Evolutionary conservation across 2,329 filamentous ascomycete genomes (phyloP), one percentile per base, ranked within the genome.

Genomic region (Neofusicoccum kwambonambiense): DNA sequence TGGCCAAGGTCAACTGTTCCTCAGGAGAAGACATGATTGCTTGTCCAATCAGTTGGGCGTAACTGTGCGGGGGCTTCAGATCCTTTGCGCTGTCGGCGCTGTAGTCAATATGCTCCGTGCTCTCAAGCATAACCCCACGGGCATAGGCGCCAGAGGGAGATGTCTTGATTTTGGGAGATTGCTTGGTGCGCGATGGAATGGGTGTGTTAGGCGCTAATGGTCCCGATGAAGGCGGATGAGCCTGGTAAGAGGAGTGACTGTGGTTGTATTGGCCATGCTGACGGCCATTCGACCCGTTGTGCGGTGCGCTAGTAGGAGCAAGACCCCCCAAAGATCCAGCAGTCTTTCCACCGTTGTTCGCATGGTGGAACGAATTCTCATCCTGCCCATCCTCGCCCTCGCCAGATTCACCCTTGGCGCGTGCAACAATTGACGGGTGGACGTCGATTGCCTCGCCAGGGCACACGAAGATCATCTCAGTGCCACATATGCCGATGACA

Each of bases 401-500:
- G 47, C 81, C 81, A 15, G 79, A 79, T 62, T 76, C 74, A 31
- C 74, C 70, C n/a, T 73, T 73, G 41, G 76, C 75, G 19, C 45
- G 68, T 62, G 74, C 73, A 86, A 91, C 84, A 73, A 90, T 93
- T 71, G 80, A 86, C 22, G 84, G 84, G 72, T 90, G 86, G 66
- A 96, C 88, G 52, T 86, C 83, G 31, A 93, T 83, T 27, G 87
- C 86, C 64, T 91, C 89, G 27, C 87, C 87, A 0, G 95, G 94
- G n/a, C 96, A 86, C 54, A 97, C 92, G 77, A 99, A 99, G 83
- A 98, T 94, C 95, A 99, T 99, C 80, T 99, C 94, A 0, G 95
- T 91, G 62, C 91, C 91, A 71, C 90, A 90, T 73, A 98, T 91
- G 73, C 97, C 93, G 65, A 99, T 89, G 49, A 98, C 92, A 75